phyloP scores from a whole-genome alignment of 208 protist genomes.

The Leishmania mexicana region DNA sequence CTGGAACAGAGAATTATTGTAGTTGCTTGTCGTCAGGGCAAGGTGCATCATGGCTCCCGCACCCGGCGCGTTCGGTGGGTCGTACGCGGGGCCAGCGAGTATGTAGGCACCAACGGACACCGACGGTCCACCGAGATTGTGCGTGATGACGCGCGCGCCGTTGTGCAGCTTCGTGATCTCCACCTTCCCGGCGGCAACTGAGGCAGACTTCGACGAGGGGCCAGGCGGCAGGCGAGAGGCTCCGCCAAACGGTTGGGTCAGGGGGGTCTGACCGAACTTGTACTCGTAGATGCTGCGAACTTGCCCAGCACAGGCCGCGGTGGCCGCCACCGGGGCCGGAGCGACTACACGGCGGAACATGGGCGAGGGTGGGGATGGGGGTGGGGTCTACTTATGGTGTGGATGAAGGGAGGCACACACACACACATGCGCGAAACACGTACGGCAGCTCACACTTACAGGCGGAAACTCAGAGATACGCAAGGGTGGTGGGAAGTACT shows the following conservation, averaged over 20 bases:
- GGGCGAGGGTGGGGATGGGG: background rate
- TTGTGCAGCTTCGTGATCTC: slow-evolving; percentile 78
- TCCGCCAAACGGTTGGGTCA: slow-evolving; percentile 45
- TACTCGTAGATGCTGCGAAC: slow-evolving; percentile 72
- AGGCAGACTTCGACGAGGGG: slow-evolving; percentile 10
- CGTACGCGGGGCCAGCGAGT: slow-evolving; percentile 81
- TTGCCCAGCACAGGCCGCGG: slow-evolving; percentile 30
- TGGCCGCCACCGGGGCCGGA: slow-evolving; percentile 18
- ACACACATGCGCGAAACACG: background rate
- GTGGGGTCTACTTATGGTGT: background rate
- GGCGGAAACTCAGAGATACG: background rate
- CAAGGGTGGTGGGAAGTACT: background rate
- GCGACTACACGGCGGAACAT: slow-evolving; percentile 63
- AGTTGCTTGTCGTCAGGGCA: slow-evolving; percentile 82
- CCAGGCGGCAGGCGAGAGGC: slow-evolving; percentile 12
- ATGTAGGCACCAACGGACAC: slow-evolving; percentile 86
- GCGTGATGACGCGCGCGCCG: slow-evolving; percentile 80
- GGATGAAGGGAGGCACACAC: background rate
- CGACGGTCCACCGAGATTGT: slow-evolving; percentile 67
- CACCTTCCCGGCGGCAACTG: slow-evolving; percentile 34
- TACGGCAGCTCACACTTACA: background rate
- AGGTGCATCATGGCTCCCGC: slow-evolving; percentile 77
- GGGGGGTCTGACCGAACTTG: slow-evolving; percentile 74
- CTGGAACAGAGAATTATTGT: slow-evolving; percentile 85
- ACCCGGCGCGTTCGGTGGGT: slow-evolving; percentile 72